Base-by-base conservation (phyloP, 2,329 filamentous ascomycete genomes). In the Trichoderma brevicompactum region DNA sequence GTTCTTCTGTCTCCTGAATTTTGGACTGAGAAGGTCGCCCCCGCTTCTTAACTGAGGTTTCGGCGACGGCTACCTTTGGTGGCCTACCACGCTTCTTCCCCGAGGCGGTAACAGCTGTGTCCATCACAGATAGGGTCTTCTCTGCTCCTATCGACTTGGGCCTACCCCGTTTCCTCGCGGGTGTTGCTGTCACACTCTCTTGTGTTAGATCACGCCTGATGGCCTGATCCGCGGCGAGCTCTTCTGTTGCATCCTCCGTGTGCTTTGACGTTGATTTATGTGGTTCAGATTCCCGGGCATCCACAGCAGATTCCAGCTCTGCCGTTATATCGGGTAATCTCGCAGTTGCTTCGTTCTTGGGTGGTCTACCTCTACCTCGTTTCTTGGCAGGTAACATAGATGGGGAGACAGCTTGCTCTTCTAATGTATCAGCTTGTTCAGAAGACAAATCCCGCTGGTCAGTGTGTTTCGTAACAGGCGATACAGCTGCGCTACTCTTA, bases 301-400 rank as follows among this genome's bases (percentile, higher is more conserved):
- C 32, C 17, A 2, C n/a, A 7, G 38, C 17, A n/a, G 8, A n/a
- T 4, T 52, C 32, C 13, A 17, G 12, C 8, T 28, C 60, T 36
- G n/a, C 10, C 32, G 36, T 10, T 38, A 49, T 23, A 28, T 3
- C 8, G 3, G 55, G 32, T 7, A 12, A n/a, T 7, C 19, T 6
- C 6, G 56, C 10, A n/a, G 41, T 17, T 32, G 23, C 19, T 13
- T 17, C 40, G n/a, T n/a, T 49, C 59, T 65, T 66, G 2, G 65
- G 53, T 5, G 65, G 65, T 36, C 65, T 64, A 10, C 65, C 65
- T 19, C 65, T 55, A 12, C 53, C 48, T 6, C 44, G 53, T 54
- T 28, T 65, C 48, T 48, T 53, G 17, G 6, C 32, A 9, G 23
- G 17, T n/a, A 19, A 7, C n/a, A 17, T 15, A 38, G 49, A 19